A percentile compares a stretch with the other conserved stretches of the same genome.
Evolutionary conservation across 148 eudicot species (phyloP).

Genomic region (Persicaria tinctoria): DNA sequence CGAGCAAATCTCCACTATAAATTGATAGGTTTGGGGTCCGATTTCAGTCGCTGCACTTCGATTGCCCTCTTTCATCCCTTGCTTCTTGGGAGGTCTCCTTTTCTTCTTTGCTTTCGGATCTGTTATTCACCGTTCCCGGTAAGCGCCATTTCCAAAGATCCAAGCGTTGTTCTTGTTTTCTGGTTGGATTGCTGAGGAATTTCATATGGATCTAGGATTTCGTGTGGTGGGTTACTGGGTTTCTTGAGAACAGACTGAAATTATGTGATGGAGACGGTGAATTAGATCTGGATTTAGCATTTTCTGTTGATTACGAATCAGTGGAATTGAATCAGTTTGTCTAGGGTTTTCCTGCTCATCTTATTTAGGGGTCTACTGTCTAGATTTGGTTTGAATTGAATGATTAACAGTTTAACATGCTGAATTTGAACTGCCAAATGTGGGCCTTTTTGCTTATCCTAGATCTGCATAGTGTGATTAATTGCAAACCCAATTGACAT

Average conservation of each 20-base stretch:
- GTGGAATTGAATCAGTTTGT: neutral
- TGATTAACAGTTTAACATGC: neutral
- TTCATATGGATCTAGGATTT: neutral
- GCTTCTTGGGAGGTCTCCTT: slow-evolving; percentile 3
- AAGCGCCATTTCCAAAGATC: slow-evolving; percentile 3
- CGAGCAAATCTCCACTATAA: slow-evolving; percentile 3
- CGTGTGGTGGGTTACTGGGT: neutral
- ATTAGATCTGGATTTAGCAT: neutral
- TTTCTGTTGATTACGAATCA: neutral
- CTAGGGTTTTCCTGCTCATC: neutral
- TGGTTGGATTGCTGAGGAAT: neutral
- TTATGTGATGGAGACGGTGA: neutral
- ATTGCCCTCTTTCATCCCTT: slow-evolving; percentile 1
- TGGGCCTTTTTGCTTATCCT: neutral
- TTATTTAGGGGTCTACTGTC: neutral
- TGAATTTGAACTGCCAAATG: neutral
- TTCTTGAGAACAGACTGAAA: neutral
- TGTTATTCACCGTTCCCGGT: neutral
- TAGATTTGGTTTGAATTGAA: slow-evolving; percentile 8
- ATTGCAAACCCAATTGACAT: neutral
- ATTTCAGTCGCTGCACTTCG: slow-evolving; percentile 1
- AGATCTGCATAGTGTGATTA: neutral
- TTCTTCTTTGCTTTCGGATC: neutral
- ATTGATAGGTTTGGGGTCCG: neutral
- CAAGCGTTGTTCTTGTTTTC: neutral